A percentile compares a stretch with the other conserved stretches of the same genome.
Evolutionary conservation across 1,284 basidiomycete genomes (phyloP).

Genomic region (Fomitopsis betulina): DNA sequence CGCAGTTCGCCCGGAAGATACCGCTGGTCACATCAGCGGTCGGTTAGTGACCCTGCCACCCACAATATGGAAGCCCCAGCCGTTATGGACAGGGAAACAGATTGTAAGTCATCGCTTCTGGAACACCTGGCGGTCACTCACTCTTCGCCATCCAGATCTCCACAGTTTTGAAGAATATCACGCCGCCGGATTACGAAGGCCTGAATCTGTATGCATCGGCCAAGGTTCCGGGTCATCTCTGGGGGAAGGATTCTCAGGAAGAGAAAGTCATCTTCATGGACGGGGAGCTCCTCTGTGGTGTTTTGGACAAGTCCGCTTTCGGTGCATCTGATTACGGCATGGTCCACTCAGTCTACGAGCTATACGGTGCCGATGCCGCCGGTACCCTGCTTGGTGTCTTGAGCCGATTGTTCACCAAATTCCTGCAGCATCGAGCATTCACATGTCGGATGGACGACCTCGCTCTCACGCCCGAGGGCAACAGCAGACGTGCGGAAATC

Average conservation of each 20-base stretch:
- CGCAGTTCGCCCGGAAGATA: constrained; percentile 87
- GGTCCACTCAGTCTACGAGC: constrained; percentile 97
- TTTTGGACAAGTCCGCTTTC: constrained; percentile 97
- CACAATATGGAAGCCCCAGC: constrained; percentile 86
- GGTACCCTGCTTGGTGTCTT: constrained; percentile 92
- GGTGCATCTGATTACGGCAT: constrained; percentile 96
- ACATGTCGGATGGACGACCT: constrained; percentile 99
- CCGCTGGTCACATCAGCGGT: constrained; percentile 54
- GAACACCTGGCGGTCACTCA: constrained; percentile 4
- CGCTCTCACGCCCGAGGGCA: constrained; percentile 81
- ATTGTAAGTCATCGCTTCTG: constrained; percentile 54
- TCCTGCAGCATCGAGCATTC: constrained; percentile 94
- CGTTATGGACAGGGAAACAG: constrained; percentile 98
- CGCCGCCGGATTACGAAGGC: constrained; percentile 77
- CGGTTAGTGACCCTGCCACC: constrained; percentile 85
- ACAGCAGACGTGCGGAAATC: constrained; percentile 67
- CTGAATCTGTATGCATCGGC: constrained; percentile 86
- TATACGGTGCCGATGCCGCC: constrained; percentile 91
- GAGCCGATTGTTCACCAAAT: constrained; percentile 94
- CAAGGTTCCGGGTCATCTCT: constrained; percentile 82
- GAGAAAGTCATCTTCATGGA: constrained; percentile 90
- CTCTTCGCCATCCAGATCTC: constrained; percentile 60
- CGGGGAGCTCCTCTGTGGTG: constrained; percentile 89
- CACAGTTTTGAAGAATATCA: constrained; percentile 90
- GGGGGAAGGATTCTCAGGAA: constrained; percentile 79